These are phyloP conservation scores for Colletotrichum falcatum DNA, from an alignment of 2,329 filamentous ascomycete genomes.

Conservation along the genomic window DNA sequence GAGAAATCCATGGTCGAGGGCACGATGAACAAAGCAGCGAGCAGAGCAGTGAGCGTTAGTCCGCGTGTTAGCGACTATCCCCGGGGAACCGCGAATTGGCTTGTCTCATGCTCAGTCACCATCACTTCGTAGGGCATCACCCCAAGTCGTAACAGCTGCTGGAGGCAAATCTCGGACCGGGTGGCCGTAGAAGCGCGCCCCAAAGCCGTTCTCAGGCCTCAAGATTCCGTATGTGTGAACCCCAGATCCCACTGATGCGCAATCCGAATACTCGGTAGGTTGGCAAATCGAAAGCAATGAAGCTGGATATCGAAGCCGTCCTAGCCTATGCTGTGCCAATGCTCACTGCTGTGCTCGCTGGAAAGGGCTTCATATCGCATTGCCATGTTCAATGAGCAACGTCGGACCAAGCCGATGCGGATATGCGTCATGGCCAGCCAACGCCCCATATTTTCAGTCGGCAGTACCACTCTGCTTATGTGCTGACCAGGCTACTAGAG, in stretches of 20 bases:
- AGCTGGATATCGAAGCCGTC: slow-evolving; percentile 31
- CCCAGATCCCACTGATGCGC: background rate
- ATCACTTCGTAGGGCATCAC: slow-evolving; percentile 38
- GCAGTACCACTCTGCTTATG: slow-evolving; percentile 45
- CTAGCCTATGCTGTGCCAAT: slow-evolving; percentile 46
- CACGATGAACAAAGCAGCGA: slow-evolving; percentile 44
- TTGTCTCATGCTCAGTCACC: slow-evolving; percentile 26
- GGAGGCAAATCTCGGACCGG: slow-evolving; percentile 19
- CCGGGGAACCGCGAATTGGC: background rate
- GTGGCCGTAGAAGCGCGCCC: background rate
- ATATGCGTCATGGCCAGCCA: slow-evolving; percentile 41
- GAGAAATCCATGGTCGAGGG: slow-evolving; percentile 33
- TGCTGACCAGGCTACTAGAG: slow-evolving; percentile 67
- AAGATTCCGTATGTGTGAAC: background rate
- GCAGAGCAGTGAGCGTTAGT: slow-evolving; percentile 53
- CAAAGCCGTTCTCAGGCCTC: background rate
- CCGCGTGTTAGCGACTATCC: slow-evolving; percentile 34
- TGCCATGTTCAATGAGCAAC: slow-evolving; percentile 19
- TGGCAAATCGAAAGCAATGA: slow-evolving; percentile 29
- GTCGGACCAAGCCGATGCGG: slow-evolving; percentile 29
- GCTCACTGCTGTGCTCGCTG: slow-evolving; percentile 67
- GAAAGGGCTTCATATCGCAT: slow-evolving; percentile 35
- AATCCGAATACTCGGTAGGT: slow-evolving; percentile 5
- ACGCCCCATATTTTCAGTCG: slow-evolving; percentile 44
- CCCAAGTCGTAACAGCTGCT: slow-evolving; percentile 34